Evolutionary conservation across 768 basidiomycete species (phyloP).

Genomic region (Obba rivulosa): DNA sequence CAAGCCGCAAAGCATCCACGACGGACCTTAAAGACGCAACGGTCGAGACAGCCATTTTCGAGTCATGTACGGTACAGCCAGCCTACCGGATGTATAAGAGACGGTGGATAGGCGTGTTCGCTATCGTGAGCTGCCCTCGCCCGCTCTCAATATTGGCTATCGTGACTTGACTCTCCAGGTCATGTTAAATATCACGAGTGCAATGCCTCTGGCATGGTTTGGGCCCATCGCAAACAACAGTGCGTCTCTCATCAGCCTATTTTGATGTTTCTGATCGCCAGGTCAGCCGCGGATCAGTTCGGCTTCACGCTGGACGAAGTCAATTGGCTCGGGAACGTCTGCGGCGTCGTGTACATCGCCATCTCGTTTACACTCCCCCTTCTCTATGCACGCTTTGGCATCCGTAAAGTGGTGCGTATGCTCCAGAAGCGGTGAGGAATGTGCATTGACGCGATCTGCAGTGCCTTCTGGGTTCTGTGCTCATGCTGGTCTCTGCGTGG

Average conservation of each 20-base stretch:
- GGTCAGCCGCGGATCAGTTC: constrained; percentile 55
- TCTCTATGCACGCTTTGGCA: constrained; percentile 52
- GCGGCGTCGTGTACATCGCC: constrained; percentile 58
- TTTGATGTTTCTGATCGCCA: background rate
- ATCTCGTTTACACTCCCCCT: constrained; percentile 54
- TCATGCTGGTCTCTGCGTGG: constrained; percentile 65
- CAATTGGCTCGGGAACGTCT: constrained; percentile 77
- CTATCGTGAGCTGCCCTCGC: constrained; percentile 40
- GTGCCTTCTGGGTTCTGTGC: constrained; percentile 55
- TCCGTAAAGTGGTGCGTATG: constrained; percentile 56
- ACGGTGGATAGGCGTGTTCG: constrained; percentile 60
- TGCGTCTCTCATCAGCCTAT: constrained; percentile 24
- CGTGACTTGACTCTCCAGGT: constrained; percentile 34
- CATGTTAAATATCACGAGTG: constrained; percentile 54
- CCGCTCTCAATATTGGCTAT: background rate
- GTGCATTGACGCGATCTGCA: constrained; percentile 22
- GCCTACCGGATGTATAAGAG: constrained; percentile 63
- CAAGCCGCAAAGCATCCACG: too few species aligned
- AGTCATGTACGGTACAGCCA: background rate
- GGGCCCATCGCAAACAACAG: constrained; percentile 73
- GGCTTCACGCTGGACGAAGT: constrained; percentile 64
- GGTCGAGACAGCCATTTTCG: too few species aligned
- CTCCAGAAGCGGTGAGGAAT: background rate
- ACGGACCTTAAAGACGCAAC: too few species aligned
- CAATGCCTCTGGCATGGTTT: constrained; percentile 78